phyloP scores from a whole-genome alignment of 2,329 filamentous ascomycete species.

The Ophiobolus disseminans region DNA sequence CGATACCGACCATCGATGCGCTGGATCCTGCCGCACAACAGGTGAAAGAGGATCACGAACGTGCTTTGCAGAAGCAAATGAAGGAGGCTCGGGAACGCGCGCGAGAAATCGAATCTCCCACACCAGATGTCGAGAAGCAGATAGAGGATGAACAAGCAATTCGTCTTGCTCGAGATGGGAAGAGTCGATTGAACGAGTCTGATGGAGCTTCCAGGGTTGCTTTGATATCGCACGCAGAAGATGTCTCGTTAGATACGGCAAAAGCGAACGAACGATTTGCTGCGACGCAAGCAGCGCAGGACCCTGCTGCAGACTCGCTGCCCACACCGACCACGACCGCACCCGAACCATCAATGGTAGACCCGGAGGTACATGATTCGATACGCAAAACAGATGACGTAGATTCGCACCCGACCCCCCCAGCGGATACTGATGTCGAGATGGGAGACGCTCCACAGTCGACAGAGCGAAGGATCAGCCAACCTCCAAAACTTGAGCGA shows the following conservation, averaged over 20 bases:
- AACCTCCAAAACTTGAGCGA: slow-evolving; percentile 52
- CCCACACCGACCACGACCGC: slow-evolving; percentile 46
- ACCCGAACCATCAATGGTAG: slow-evolving; percentile 36
- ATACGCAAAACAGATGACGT: slow-evolving; percentile 20
- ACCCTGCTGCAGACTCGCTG: slow-evolving; percentile 41
- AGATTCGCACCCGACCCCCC: slow-evolving; percentile 42
- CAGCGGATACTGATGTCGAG: slow-evolving; percentile 44
- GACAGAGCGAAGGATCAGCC: slow-evolving; percentile 10
- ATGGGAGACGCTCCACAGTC: slow-evolving; percentile 37
- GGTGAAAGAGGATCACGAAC: slow-evolving; percentile 62
- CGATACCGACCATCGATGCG: slow-evolving; percentile 38
- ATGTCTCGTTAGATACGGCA: slow-evolving; percentile 17
- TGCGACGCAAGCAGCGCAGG: slow-evolving; percentile 19
- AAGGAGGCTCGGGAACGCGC: slow-evolving; percentile 53
- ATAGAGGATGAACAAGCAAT: slow-evolving; percentile 61
- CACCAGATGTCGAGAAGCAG: slow-evolving; percentile 66
- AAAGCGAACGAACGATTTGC: slow-evolving; percentile 10
- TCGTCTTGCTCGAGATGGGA: slow-evolving; percentile 43
- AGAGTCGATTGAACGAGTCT: slow-evolving; percentile 33
- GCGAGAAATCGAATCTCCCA: slow-evolving; percentile 55
- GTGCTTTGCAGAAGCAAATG: slow-evolving; percentile 58
- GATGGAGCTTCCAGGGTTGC: slow-evolving; percentile 17
- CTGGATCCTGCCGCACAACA: slow-evolving; percentile 47
- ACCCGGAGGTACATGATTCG: slow-evolving; percentile 30
- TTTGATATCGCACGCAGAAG: slow-evolving; percentile 35